A percentile compares a stretch with the other conserved stretches of the same genome.
These are phyloP conservation scores for Leccinum variicolor DNA, from an alignment of 768 basidiomycete species.

Conservation along the genomic window DNA sequence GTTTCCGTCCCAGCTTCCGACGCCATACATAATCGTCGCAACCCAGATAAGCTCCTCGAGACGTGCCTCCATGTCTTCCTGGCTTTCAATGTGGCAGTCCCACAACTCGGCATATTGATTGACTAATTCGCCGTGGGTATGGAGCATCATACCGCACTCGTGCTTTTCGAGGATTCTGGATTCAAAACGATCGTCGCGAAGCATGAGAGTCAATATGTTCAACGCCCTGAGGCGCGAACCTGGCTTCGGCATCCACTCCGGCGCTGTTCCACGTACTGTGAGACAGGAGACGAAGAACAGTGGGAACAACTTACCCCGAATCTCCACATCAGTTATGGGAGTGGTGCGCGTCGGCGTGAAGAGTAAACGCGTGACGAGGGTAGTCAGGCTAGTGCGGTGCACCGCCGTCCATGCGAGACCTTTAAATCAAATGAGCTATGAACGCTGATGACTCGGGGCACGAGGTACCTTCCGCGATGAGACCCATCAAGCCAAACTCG, in stretches of 20 bases:
- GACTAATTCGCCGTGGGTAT: conserved; percentile 40
- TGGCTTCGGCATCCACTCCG: conserved; percentile 24
- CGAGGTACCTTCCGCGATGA: conserved; percentile 45
- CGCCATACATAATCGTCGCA: conserved; percentile 52
- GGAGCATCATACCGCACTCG: conserved; percentile 34
- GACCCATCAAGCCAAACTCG: conserved; percentile 61
- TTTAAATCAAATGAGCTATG: conserved; percentile 18
- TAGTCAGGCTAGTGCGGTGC: conserved; percentile 37
- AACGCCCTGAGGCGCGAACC: conserved; percentile 41
- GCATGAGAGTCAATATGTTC: conserved; percentile 51
- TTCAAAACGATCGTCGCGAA: conserved; percentile 42
- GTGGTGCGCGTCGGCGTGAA: conserved; percentile 23
- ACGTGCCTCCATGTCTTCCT: conserved; percentile 44
- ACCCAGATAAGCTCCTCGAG: conserved; percentile 64
- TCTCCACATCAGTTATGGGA: conserved; percentile 21
- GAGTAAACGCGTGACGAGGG: conserved; percentile 34
- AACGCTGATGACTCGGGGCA: not conserved
- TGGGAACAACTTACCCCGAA: conserved; percentile 4
- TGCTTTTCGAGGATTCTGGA: conserved; percentile 28
- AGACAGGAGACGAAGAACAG: not conserved
- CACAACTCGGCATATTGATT: conserved; percentile 43
- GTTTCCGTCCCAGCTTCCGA: conserved; percentile 37
- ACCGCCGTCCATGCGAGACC: conserved; percentile 60
- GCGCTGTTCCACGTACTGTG: conserved; percentile 8
- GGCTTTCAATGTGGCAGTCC: conserved; percentile 37